Base-by-base conservation (phyloP, 2,329 filamentous ascomycete species). In the Colletotrichum aenigma region DNA sequence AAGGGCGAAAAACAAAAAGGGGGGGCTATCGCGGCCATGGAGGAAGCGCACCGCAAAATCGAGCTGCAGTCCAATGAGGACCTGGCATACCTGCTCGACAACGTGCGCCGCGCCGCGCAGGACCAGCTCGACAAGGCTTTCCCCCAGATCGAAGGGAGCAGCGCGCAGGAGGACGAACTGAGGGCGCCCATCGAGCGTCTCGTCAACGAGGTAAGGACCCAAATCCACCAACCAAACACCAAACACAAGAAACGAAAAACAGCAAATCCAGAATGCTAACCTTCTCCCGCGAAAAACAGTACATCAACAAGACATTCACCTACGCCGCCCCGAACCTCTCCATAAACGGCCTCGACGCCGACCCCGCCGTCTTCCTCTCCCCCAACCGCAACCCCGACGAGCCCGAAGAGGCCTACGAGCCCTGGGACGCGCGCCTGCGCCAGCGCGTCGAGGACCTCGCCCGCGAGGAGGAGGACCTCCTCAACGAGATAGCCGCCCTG, bases 51-150 rank as follows among this genome's bases (percentile, higher is more conserved):
- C 84, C 93, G 94, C 83, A 94, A 93, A 85, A 94, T 96, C 83
- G 94, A 96, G 86, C 91, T 96, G 67, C 94, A 96, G 86, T 90
- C 91, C n/a, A 91, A 92, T 56, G 91, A 93, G 65, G 94, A 96
- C 84, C 89, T 96, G 38, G 86, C 89, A 71, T 94, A 93, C 84
- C 90, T 96, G 32, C 89, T 94, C 79, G 86, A 89, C 78, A 94
- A 94, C 81, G 91, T 95, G 77, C 92, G 92, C 81, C 89, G 89
- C 83, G 92, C 93, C 72, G 94, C 94, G 13, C 88, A 90, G 60
- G 89, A 91, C 79, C 93, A 92, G 82, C 89, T 96, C 75, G 88
- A 92, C 83, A 89, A 90, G 79, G 91, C 91, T 66, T 92, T 96
- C 71, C 94, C 94, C 28, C 91, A 91, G 0, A 89, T 92, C 36